Conservation (phyloP, 139 green algal genomes). For the Coelastrella sp. region DNA sequence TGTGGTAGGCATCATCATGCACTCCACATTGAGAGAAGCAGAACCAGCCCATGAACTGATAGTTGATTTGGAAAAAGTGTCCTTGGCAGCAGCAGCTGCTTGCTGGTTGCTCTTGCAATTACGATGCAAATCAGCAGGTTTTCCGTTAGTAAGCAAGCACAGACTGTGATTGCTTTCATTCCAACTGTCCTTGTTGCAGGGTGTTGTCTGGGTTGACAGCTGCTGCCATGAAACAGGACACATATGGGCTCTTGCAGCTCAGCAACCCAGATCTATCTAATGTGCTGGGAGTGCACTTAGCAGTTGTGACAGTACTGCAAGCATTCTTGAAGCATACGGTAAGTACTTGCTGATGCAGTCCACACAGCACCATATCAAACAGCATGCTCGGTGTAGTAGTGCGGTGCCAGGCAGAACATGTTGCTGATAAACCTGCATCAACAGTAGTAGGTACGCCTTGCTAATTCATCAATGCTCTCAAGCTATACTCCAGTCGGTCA, state of each 20-base stretch:
- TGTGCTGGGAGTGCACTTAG: conserved; percentile 20
- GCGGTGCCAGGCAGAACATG: too few relatives aligned
- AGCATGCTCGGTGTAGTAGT: too few relatives aligned
- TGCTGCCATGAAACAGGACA: conserved; percentile 19
- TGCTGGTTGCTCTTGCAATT: background rate
- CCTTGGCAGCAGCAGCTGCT: background rate
- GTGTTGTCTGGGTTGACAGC: conserved; percentile 32
- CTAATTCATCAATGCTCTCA: too few relatives aligned
- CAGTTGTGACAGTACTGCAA: conserved; percentile 35
- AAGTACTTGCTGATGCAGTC: background rate
- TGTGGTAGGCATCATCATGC: too few relatives aligned
- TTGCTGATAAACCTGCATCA: too few relatives aligned
- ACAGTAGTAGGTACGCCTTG: too few relatives aligned
- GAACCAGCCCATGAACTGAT: too few relatives aligned
- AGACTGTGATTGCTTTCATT: too few relatives aligned
- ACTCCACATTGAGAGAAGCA: too few relatives aligned
- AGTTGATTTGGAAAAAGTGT: background rate
- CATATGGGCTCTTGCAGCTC: conserved; percentile 38
- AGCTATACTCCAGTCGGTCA: too few relatives aligned
- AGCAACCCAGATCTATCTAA: conserved; percentile 16
- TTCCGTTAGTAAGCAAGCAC: background rate
- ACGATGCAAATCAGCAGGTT: background rate
- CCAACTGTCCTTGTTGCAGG: background rate
- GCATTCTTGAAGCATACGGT: conserved; percentile 29
- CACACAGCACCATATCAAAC: too few relatives aligned